A percentile compares a stretch with the other conserved stretches of the same genome.
phyloP scores from a whole-genome alignment of 306 rosid species.

The Dicorynia guianensis region DNA sequence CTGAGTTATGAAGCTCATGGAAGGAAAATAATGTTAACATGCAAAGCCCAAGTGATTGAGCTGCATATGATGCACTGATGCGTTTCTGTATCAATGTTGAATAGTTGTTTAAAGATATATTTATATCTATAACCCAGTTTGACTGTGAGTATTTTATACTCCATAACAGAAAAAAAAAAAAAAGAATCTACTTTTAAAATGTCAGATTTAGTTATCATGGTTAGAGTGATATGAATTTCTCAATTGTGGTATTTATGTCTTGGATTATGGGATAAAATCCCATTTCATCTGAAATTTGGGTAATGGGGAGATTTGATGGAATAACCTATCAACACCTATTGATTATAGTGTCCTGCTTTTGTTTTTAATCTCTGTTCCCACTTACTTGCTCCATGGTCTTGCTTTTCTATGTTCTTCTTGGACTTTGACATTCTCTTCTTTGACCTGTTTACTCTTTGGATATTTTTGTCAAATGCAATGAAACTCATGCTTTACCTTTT shows the following conservation, averaged over 20 bases:
- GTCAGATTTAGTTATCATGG: neutral
- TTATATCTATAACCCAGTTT: neutral
- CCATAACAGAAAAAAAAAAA: neutral
- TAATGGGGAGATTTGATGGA: no score
- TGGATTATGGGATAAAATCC: no score
- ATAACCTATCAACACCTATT: neutral
- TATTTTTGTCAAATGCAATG: slow-evolving; percentile 20
- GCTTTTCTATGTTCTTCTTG: slow-evolving; percentile 17
- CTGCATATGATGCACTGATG: neutral
- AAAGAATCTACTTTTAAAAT: neutral
- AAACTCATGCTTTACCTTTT: slow-evolving; percentile 9
- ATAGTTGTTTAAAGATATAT: neutral
- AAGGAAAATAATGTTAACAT: neutral
- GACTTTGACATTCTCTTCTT: slow-evolving; percentile 25
- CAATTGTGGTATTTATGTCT: neutral
- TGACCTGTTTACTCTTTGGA: slow-evolving; percentile 28
- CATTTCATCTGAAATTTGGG: no score
- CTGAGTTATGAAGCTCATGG: neutral
- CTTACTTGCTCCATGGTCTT: slow-evolving; percentile 4
- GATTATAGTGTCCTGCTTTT: neutral
- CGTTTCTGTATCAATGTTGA: neutral
- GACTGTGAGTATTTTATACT: neutral
- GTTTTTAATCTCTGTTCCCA: slow-evolving; percentile 6
- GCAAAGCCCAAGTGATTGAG: neutral
- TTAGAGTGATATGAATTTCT: neutral